A percentile compares a stretch with the other conserved stretches of the same genome.
Evolutionary conservation across 2,329 filamentous ascomycete species (phyloP).

Genomic region (Bipolaris bicolor): DNA sequence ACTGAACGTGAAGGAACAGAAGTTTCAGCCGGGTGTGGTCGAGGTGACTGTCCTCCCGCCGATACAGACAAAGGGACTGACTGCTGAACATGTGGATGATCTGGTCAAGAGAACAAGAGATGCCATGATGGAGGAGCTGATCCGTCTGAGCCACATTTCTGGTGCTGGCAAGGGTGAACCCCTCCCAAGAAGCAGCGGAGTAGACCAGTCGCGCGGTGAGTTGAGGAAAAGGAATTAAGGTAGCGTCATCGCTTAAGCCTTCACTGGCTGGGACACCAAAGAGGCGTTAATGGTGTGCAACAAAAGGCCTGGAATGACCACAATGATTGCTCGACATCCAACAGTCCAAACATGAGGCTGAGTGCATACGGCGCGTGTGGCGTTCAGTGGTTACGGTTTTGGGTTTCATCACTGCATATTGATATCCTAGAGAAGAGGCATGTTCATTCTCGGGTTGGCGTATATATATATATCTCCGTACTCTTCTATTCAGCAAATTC

Average conservation of each 20-base stretch:
- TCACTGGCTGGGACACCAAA: not conserved
- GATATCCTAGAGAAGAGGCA: slow-evolving; percentile 18
- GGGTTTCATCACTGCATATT: slow-evolving; percentile 10
- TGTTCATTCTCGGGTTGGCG: slow-evolving; percentile 2
- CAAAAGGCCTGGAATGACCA: not conserved
- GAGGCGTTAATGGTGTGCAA: not conserved
- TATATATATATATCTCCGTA: slow-evolving; percentile 15
- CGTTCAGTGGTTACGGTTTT: slow-evolving; percentile 7
- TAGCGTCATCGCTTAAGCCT: not conserved
- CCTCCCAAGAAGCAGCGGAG: slow-evolving; percentile 30
- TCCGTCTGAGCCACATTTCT: slow-evolving; percentile 39
- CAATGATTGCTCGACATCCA: not conserved
- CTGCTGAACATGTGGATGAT: slow-evolving; percentile 43
- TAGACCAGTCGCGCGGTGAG: slow-evolving; percentile 26
- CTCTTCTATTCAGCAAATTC: not conserved
- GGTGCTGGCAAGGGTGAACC: slow-evolving; percentile 34
- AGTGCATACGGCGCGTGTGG: slow-evolving; percentile 14
- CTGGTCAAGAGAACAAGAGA: slow-evolving; percentile 41
- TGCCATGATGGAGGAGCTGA: slow-evolving; percentile 47
- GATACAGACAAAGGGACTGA: slow-evolving; percentile 45
- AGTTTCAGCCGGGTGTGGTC: slow-evolving; percentile 57
- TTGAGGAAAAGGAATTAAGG: slow-evolving; percentile 35
- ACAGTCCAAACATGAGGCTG: not conserved
- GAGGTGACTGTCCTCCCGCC: slow-evolving; percentile 57
- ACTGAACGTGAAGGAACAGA: slow-evolving; percentile 53